Base-by-base conservation (phyloP, 192 early-diverging fungal genomes). In the Geosiphon pyriformis region DNA sequence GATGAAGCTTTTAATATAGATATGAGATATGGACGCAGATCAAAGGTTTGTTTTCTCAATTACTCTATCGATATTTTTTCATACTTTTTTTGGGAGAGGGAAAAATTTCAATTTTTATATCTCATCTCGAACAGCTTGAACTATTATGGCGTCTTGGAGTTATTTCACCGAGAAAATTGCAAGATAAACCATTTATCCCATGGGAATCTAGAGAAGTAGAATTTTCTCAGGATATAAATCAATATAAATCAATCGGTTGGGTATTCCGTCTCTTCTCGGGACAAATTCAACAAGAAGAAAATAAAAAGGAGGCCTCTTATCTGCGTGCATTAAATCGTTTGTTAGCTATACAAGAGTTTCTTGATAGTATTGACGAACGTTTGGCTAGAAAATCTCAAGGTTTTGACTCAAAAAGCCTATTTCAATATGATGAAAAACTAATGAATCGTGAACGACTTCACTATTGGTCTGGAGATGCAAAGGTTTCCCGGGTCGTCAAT, bases 11-110 rank as follows among this genome's bases (percentile, higher is more conserved):
- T 84, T 46, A 82, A 85, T 51, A 59, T 74, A 6, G 72, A 81
- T 42, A 86, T 86, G 84, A 72, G 84, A 50, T 86, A 86, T 62
- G 84, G 84, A 25, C 73, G 84, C n/a, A 74, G 84, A 67, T 80
- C 78, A 56, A 86, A 86, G 80, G 84, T 85, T 80, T 47, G 22
- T 49, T 30, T 32, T 15, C 50, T 18, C 37, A 30, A n/a, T 3
- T 27, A 4, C 17, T n/a, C 20, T 51, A 51, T 49, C 12, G 17
- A 64, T 31, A 22, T 25, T 68, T 20, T 33, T 30, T 23, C 58
- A 4, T 68, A 6, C 50, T n/a, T 22, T 42, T 42, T 42, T 42
- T 42, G 6, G 37, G 37, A n/a, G n/a, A n/a, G n/a, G n/a, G n/a
- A n/a, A n/a, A n/a, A n/a, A n/a, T n/a, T n/a, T n/a, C n/a, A n/a